Percentiles rank a stretch among this genome's conserved stretches.
Evolutionary conservation across 164 flowering plant genomes (phyloP).

Genomic region (Nymphaea colorata): DNA sequence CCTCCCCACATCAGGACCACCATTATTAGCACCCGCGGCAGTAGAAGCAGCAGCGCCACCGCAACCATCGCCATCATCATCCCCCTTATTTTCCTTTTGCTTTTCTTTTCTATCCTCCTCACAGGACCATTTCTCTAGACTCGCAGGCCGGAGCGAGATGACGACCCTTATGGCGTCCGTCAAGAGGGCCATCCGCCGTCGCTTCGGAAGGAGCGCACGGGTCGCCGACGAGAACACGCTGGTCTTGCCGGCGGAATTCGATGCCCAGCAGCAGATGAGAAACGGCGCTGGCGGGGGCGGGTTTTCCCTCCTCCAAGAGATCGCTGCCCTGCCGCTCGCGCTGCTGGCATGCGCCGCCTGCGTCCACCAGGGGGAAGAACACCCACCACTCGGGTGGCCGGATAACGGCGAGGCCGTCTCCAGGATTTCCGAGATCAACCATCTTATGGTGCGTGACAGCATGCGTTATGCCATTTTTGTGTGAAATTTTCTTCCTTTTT

Average conservation of each 20-base stretch:
- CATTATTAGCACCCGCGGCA: no score
- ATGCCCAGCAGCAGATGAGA: neutral
- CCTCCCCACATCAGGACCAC: no score
- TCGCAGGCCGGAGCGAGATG: no score
- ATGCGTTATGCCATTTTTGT: conserved; percentile 61
- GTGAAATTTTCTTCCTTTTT: conserved; percentile 6
- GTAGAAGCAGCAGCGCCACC: no score
- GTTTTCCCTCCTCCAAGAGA: conserved; percentile 6
- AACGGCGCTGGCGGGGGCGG: conserved; percentile 3
- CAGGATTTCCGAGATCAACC: conserved; percentile 42
- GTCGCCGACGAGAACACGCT: conserved; percentile 58
- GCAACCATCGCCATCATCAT: no score
- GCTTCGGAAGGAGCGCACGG: conserved; percentile 22
- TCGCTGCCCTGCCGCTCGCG: conserved; percentile 13
- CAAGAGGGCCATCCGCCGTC: no score
- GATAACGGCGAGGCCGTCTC: conserved; percentile 27
- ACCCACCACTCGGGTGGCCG: conserved; percentile 8
- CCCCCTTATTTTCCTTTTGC: no score
- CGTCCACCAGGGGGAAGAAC: neutral
- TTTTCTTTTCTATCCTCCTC: no score
- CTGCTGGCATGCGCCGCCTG: conserved; percentile 35
- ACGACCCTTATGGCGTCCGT: no score
- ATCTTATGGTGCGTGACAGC: conserved; percentile 61
- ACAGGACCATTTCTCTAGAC: no score
- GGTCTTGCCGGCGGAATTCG: conserved; percentile 3